These are phyloP conservation scores for Dictyophora rubrovolvata DNA, from an alignment of 768 basidiomycete genomes.

Conservation along the genomic window DNA sequence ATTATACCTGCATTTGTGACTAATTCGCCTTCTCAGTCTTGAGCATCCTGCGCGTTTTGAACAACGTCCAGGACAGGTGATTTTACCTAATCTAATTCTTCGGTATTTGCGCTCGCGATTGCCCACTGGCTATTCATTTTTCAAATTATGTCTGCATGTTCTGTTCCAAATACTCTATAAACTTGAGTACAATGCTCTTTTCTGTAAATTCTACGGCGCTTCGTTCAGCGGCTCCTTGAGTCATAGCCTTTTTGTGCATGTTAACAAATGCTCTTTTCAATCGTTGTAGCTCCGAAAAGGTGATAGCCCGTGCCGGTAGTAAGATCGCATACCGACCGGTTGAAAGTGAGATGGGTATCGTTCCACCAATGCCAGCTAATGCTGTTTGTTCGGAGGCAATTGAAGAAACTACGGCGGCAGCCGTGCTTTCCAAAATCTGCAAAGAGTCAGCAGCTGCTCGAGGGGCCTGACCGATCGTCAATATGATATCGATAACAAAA, in stretches of 20 bases:
- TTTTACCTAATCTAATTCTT: neutral
- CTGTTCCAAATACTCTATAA: conserved; percentile 64
- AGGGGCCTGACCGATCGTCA: conserved; percentile 37
- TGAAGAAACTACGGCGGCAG: conserved; percentile 57
- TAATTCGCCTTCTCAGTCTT: conserved; percentile 41
- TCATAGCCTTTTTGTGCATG: conserved; percentile 83
- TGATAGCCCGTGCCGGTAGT: conserved; percentile 62
- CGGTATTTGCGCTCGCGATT: neutral
- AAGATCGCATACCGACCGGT: conserved; percentile 37
- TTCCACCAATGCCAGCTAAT: conserved; percentile 40
- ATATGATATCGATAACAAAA: neutral
- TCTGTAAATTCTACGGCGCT: conserved; percentile 72
- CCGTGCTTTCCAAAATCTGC: conserved; percentile 72
- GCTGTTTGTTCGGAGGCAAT: conserved; percentile 57
- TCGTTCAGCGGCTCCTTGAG: conserved; percentile 68
- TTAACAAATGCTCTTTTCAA: conserved; percentile 86
- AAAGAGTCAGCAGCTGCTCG: conserved; percentile 87
- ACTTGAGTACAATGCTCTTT: conserved; percentile 57
- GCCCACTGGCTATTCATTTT: neutral
- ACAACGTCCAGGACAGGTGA: conserved; percentile 33
- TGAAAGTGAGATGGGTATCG: conserved; percentile 38
- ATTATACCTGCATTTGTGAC: neutral
- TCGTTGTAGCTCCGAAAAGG: conserved; percentile 81
- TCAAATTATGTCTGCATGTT: conserved; percentile 31
- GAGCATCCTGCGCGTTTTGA: conserved; percentile 76